A percentile compares a stretch with the other conserved stretches of the same genome.
These are phyloP conservation scores for Leccinum griseonigrum DNA, from an alignment of 1,284 basidiomycete genomes.

Conservation along the genomic window DNA sequence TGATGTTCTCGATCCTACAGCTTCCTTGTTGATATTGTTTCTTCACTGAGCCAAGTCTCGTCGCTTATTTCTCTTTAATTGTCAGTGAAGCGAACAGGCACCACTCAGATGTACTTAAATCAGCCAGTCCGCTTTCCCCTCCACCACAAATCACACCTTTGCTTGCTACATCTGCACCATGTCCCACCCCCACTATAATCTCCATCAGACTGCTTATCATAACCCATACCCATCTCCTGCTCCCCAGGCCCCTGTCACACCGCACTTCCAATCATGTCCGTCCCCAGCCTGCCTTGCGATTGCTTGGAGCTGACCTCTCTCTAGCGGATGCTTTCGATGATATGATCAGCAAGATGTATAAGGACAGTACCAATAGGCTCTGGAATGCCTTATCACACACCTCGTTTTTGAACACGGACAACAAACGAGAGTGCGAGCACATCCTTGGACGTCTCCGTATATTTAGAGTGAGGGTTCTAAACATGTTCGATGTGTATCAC, in stretches of 20 bases:
- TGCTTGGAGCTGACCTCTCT: conserved; percentile 5
- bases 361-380: conserved; percentile 1
- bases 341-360: neutral
- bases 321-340: conserved; percentile 14
- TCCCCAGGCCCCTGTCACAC: neutral
- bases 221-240: neutral
- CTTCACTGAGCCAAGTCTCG: neutral
- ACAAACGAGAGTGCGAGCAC: conserved; percentile 5
- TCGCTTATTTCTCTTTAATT: neutral
- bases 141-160: neutral
- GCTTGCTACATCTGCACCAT: conserved; percentile 3
- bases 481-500: neutral
- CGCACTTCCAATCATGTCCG: conserved; percentile 10
- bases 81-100: neutral
- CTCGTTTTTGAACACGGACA: neutral
- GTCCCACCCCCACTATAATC: conserved; percentile 3
- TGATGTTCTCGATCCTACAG: neutral
- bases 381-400: conserved; percentile 4
- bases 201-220: neutral
- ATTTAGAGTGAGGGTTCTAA: conserved; percentile 16
- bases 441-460: conserved; percentile 18
- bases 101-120: conserved; percentile 6
- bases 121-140: conserved; percentile 1
- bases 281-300: neutral
- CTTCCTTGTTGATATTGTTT: conserved; percentile 6